Evolutionary conservation across 164 flowering plant genomes (phyloP).

Genomic region (Taxillus chinensis): DNA sequence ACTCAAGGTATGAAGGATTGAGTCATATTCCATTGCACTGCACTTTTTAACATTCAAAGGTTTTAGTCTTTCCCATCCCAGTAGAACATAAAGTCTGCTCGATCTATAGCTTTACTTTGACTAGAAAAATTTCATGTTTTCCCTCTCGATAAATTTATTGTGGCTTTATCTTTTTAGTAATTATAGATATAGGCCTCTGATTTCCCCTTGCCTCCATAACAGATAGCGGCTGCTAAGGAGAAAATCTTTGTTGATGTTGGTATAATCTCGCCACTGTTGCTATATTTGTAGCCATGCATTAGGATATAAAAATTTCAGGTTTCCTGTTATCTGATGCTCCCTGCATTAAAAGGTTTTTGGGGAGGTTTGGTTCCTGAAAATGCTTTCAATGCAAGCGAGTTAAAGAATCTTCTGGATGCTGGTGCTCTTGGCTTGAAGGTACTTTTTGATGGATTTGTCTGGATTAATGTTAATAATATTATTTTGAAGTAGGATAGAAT

Average conservation of each 20-base stretch:
- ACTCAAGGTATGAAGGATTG: constrained; percentile 62
- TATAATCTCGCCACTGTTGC: constrained; percentile 24
- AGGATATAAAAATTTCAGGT: background rate
- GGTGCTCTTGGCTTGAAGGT: constrained; percentile 99
- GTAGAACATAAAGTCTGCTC: background rate
- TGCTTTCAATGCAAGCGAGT: constrained; percentile 64
- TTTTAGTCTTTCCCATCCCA: background rate
- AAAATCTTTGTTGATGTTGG: constrained; percentile 83
- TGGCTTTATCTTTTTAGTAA: constrained; percentile 4
- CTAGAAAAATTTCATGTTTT: background rate
- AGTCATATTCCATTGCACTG: background rate
- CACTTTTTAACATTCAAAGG: background rate
- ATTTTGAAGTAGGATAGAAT: too few relatives aligned
- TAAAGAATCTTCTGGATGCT: constrained; percentile 65
- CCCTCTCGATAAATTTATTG: background rate
- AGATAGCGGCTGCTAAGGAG: constrained; percentile 68
- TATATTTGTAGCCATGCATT: background rate
- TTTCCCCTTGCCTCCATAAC: constrained; percentile 6
- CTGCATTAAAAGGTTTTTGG: constrained; percentile 71
- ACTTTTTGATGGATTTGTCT: background rate
- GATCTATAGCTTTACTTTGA: background rate
- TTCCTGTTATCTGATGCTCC: background rate
- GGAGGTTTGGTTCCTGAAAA: constrained; percentile 98
- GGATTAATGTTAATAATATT: too few relatives aligned
- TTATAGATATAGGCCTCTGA: background rate